Conservation (phyloP, 2,329 filamentous ascomycete species). For the Talaromyces sp. region DNA sequence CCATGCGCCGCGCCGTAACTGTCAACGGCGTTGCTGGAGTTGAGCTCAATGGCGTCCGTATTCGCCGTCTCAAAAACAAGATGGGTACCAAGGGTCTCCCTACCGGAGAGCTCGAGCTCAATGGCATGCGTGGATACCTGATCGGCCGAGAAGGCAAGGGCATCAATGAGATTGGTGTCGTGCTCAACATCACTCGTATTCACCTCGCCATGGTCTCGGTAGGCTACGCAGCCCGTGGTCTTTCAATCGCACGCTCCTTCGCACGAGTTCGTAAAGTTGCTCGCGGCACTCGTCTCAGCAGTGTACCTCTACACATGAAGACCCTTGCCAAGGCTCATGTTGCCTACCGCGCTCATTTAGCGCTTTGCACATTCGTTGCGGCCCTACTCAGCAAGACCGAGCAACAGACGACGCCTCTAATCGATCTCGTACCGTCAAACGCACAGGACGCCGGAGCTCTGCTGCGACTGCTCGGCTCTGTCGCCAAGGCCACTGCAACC, state of each 20-base stretch:
- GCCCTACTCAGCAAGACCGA: conserved; percentile 35
- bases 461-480: conserved; percentile 31
- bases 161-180: conserved; percentile 62
- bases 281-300: conserved; percentile 33
- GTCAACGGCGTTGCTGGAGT: conserved; percentile 17
- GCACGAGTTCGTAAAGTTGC: conserved; percentile 36
- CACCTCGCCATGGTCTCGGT: conserved; percentile 40
- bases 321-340: conserved; percentile 37
- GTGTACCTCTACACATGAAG: conserved; percentile 41
- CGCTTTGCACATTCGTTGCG: conserved; percentile 36
- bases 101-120: conserved; percentile 67
- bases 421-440: conserved; percentile 24
- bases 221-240: conserved; percentile 36
- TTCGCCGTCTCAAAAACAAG: conserved; percentile 70
- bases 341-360: conserved; percentile 35
- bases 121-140: conserved; percentile 60
- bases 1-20: conserved; percentile 50
- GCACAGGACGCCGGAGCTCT: conserved; percentile 22
- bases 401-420: neutral
- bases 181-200: conserved; percentile 62
- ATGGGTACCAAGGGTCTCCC: conserved; percentile 67
- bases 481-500: conserved; percentile 29
- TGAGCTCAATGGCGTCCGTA: conserved; percentile 63
- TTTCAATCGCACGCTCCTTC: conserved; percentile 41
- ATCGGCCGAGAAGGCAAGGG: conserved; percentile 65